A percentile compares a stretch with the other conserved stretches of the same genome.
phyloP scores from a whole-genome alignment of 495 filamentous ascomycete genomes.

The Daldinia caldariorum region DNA sequence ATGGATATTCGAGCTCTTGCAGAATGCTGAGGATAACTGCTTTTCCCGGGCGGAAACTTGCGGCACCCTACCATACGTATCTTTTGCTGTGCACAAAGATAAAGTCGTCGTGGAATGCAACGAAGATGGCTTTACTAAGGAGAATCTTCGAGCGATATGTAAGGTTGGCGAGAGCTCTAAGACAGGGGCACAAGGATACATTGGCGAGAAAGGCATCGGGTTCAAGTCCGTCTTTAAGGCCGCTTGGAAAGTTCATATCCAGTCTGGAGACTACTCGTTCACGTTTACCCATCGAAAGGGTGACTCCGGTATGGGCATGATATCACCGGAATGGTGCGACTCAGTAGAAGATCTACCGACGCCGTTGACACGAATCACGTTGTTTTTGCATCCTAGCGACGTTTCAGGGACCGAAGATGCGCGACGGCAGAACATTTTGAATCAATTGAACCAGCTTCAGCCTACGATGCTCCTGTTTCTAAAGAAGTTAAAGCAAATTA shows the following conservation, averaged over 20 bases:
- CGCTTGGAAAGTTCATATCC: constrained; percentile 57
- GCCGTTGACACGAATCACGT: constrained; percentile 50
- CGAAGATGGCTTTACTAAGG: constrained; percentile 56
- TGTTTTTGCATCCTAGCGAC: constrained; percentile 46
- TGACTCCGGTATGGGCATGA: constrained; percentile 57
- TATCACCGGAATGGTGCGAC: constrained; percentile 54
- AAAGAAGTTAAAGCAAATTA: constrained; percentile 49
- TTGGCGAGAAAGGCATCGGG: constrained; percentile 63
- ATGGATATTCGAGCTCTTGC: constrained; percentile 56
- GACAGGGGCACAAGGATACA: constrained; percentile 50
- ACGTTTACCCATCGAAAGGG: constrained; percentile 47
- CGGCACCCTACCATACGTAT: constrained; percentile 44
- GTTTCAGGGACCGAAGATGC: constrained; percentile 14
- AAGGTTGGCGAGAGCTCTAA: constrained; percentile 54
- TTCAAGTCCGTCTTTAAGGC: constrained; percentile 65
- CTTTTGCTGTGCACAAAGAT: constrained; percentile 47
- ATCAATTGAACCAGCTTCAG: constrained; percentile 50
- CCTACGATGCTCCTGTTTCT: constrained; percentile 52
- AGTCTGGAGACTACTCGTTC: constrained; percentile 60
- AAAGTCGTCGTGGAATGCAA: constrained; percentile 57
- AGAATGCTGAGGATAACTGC: constrained; percentile 57
- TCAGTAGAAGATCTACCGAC: constrained; percentile 19
- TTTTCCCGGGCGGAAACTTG: constrained; percentile 33
- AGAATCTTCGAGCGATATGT: constrained; percentile 53
- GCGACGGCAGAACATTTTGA: constrained; percentile 36